Base-by-base conservation (phyloP, 805 yeast genomes). In the Cyberlindnera suaveolens region DNA sequence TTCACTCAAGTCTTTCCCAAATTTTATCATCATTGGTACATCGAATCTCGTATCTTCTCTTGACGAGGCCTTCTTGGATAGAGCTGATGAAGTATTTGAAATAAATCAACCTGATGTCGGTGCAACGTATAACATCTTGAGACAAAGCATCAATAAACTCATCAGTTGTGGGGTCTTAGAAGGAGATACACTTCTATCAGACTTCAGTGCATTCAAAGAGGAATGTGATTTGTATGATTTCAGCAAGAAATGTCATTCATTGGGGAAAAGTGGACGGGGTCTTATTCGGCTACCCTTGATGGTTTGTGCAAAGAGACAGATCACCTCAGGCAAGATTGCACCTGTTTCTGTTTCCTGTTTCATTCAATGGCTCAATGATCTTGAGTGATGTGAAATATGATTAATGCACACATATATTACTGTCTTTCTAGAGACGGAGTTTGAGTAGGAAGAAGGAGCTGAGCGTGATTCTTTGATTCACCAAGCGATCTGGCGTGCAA, bases 31-130 rank as follows among this genome's bases (percentile, higher is more conserved):
- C 1, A 52, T 71, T 17, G 62, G 75, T 1, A 72, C 75, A 3
- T 66, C 75, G 1, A 72, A 72, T 46, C 45, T 68, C 29, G 30
- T 66, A 8, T 51, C 56, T 13, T 60, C 67, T 3, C 52, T 72
- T 23, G 77, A 72, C 54, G 54, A 62, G 1, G 77, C 77, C 1
- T 72, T 72, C 45, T 33, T 68, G 6, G 77, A 71, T 54, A 55
- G 77, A 35, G 67, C 67, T 5, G 75, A 70, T 44, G 61, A 60
- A 5, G 50, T 58, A 2, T 68, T 67, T 42, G 51, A 48, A 34
- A 56, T 71, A 5, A 61, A 63, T 3, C 58, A 49, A 31, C 75
- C 75, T 9, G 52, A 61, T n/a, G 38, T 43, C 16, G 37, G 42
- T 8, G 66, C 64, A 0, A 60, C 63, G 4, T 50, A 46, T 20